Evolutionary conservation across 257 asterid genomes (phyloP).

Genomic region (Phtheirospermum japonicum): DNA sequence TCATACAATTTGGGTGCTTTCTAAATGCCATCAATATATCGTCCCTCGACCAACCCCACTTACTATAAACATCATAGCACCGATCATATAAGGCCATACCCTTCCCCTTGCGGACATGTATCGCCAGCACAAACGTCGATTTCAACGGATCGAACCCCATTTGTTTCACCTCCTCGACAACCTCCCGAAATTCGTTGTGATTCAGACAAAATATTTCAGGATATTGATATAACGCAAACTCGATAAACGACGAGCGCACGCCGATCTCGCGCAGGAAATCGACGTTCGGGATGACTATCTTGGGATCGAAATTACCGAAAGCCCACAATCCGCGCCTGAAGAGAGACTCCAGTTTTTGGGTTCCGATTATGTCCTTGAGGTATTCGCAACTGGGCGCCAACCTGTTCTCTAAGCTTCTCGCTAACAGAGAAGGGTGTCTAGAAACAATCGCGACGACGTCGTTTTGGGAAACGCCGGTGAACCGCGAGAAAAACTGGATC

Average conservation of each 20-base stretch:
- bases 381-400: conserved; percentile 25
- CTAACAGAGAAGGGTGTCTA: conserved; percentile 9
- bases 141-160: conserved; percentile 30
- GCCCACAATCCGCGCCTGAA: conserved; percentile 19
- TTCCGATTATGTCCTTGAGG: conserved; percentile 19
- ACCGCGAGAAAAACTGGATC: conserved; percentile 23
- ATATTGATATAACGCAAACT: background rate
- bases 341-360: conserved; percentile 18
- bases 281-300: conserved; percentile 26
- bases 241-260: conserved; percentile 12
- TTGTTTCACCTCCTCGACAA: conserved; percentile 20
- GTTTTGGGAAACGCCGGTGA: conserved; percentile 13
- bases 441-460: conserved; percentile 15
- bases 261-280: conserved; percentile 28
- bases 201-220: background rate
- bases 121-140: conserved; percentile 22
- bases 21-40: conserved; percentile 24
- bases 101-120: conserved; percentile 19
- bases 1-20: conserved; percentile 31
- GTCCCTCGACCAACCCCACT: conserved; percentile 14
- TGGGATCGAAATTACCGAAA: conserved; percentile 8
- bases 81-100: background rate
- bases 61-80: conserved; percentile 15
- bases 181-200: conserved; percentile 20
- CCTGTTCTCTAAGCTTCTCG: conserved; percentile 15